Base-by-base conservation (phyloP, 2,329 filamentous ascomycete species). In the Calonectria hawksworthii region DNA sequence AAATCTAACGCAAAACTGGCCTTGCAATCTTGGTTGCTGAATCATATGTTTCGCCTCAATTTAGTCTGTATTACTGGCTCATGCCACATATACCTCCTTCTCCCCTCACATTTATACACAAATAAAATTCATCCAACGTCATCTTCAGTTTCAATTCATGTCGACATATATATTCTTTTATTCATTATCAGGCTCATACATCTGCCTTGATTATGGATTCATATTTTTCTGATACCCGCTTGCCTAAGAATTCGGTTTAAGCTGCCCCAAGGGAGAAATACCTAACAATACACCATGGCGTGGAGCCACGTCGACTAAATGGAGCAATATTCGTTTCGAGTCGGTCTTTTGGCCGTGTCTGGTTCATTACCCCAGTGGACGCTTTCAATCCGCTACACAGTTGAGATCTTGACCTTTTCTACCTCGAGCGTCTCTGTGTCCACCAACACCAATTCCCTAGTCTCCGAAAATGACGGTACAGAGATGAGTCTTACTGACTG, bases 381-480 rank as follows among this genome's bases (percentile, higher is more conserved):
- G 3, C 63, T 21, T 54, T 63, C 34, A 70, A 41, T 28, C 50
- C 70, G 30, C 76, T 76, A 74, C 78, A 64, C 73, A 75, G 79
- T 74, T n/a, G 80, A 81, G 74, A 92, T 90, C 80, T 91, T 93
- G 28, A 98, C 88, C 64, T 91, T 88, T 78, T 96, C 93, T 1
- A 94, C 93, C 61, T 96, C 94, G 74, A 98, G 85, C 1, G 94
- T 98, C 85, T 99, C 96, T 59, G 92, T 88, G 86, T 99, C 96
- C 14, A 99, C 87, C 67, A 99, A 82, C 0, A 98, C 92, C 28
- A 99, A 81, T 86, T 98, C 93, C 23, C 93, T 93, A 0, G 94
- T 96, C 76, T 94, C 89, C 1, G 90, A 89, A 83, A 99, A 99
- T 28, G 91, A 93, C 0, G 98, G 98, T 50, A 99, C 90, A 0